phyloP scores from a whole-genome alignment of 768 basidiomycete species.

The Boletellus ananiceps region DNA sequence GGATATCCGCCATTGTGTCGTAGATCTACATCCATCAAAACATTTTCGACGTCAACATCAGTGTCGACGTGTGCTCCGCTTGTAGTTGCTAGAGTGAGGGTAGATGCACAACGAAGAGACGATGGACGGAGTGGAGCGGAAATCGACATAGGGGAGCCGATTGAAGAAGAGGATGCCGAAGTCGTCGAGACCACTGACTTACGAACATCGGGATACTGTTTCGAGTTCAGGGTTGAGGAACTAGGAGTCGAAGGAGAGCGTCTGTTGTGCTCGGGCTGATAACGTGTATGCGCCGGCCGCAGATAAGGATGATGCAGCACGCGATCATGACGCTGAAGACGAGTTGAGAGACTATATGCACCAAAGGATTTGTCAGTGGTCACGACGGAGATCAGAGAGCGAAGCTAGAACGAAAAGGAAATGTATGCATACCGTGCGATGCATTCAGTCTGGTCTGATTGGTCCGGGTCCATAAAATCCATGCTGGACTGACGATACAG shows the following conservation, averaged over 20 bases:
- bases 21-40: conserved; percentile 5
- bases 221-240: conserved; percentile 57
- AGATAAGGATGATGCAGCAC: conserved; percentile 61
- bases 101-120: conserved; percentile 39
- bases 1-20: conserved; percentile 13
- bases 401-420: conserved; percentile 3
- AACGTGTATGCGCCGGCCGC: conserved; percentile 30
- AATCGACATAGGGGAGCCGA: conserved; percentile 35
- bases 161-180: conserved; percentile 29
- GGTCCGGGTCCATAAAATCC: conserved; percentile 67
- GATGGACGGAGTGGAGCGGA: conserved; percentile 38
- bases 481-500: conserved; percentile 81
- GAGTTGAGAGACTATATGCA: conserved; percentile 53
- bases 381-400: conserved; percentile 1
- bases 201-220: conserved; percentile 26
- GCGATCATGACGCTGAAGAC: conserved; percentile 62
- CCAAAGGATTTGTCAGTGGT: conserved; percentile 7
- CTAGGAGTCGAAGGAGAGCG: conserved; percentile 53
- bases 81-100: conserved; percentile 26
- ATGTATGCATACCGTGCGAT: conserved; percentile 56
- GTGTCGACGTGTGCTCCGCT: conserved; percentile 11
- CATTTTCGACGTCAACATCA: conserved; percentile 11
- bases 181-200: conserved; percentile 29
- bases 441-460: conserved; percentile 41
- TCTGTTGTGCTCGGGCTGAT: conserved; percentile 20